phyloP scores from a whole-genome alignment of 768 basidiomycete species.

The Tricholoma hemisulphureum region DNA sequence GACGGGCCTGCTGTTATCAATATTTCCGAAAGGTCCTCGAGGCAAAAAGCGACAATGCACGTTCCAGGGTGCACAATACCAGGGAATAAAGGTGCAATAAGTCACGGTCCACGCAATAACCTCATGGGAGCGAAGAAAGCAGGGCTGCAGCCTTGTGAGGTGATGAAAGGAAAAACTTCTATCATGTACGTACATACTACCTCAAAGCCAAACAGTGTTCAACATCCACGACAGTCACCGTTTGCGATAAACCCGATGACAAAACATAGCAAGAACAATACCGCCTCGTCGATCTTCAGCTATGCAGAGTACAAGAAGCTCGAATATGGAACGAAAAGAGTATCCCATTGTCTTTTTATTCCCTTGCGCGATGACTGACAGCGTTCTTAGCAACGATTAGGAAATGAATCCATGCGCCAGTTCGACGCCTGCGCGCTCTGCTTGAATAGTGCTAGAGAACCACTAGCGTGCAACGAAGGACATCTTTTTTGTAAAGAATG shows the following conservation, averaged over 20 bases:
- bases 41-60: background rate
- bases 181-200: too few relatives aligned
- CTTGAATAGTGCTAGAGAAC: slow-evolving; percentile 77
- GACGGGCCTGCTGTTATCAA: background rate
- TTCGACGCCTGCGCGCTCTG: slow-evolving; percentile 93
- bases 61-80: background rate
- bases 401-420: slow-evolving; percentile 88
- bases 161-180: background rate
- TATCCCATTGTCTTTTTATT: slow-evolving; percentile 28
- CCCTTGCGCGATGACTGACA: background rate
- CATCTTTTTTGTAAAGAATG: slow-evolving; percentile 98
- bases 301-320: slow-evolving; percentile 87
- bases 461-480: slow-evolving; percentile 79
- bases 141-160: background rate
- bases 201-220: background rate
- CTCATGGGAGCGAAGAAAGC: background rate
- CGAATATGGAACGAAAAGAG: slow-evolving; percentile 80
- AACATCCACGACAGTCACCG: background rate
- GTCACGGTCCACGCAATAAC: background rate
- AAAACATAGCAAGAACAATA: slow-evolving; percentile 89
- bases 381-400: slow-evolving; percentile 61
- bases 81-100: background rate
- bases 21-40: background rate
- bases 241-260: slow-evolving; percentile 53
- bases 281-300: slow-evolving; percentile 85